Conservation (phyloP, 108 stramenopile species). For the Cylindrotheca closterium region DNA sequence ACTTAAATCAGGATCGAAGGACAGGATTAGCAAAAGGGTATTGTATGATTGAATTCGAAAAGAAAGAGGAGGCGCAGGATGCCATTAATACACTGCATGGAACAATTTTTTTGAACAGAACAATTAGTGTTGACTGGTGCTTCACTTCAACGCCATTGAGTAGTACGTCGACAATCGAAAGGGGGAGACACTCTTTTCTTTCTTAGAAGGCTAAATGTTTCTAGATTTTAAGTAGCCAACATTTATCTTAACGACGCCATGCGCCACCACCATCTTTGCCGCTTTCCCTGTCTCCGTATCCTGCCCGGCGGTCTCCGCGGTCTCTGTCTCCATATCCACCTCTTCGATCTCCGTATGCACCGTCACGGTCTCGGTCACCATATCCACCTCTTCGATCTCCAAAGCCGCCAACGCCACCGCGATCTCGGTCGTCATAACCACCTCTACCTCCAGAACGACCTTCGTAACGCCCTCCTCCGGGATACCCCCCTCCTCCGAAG, state of each 20-base stretch:
- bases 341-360: too few species aligned
- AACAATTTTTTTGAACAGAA: constrained; percentile 49
- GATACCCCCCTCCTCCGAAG: constrained; percentile 13
- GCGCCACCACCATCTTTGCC: background rate
- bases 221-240: too few species aligned
- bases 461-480: constrained; percentile 42
- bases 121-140: constrained; percentile 62
- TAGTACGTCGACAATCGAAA: background rate
- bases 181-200: background rate
- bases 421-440: constrained; percentile 27
- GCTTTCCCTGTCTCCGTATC: background rate
- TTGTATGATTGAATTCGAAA: constrained; percentile 39
- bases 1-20: constrained; percentile 56
- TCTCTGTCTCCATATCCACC: constrained; percentile 5
- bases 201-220: too few species aligned
- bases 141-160: constrained; percentile 19
- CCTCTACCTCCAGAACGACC: constrained; percentile 43
- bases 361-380: constrained; percentile 17
- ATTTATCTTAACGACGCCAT: too few species aligned
- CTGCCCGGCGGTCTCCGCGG: background rate
- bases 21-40: constrained; percentile 65
- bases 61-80: constrained; percentile 40
- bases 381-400: constrained; percentile 10
- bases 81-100: constrained; percentile 62
- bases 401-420: constrained; percentile 38